Conservation (phyloP, 139 green algal species). For the Chlorella sp. region DNA sequence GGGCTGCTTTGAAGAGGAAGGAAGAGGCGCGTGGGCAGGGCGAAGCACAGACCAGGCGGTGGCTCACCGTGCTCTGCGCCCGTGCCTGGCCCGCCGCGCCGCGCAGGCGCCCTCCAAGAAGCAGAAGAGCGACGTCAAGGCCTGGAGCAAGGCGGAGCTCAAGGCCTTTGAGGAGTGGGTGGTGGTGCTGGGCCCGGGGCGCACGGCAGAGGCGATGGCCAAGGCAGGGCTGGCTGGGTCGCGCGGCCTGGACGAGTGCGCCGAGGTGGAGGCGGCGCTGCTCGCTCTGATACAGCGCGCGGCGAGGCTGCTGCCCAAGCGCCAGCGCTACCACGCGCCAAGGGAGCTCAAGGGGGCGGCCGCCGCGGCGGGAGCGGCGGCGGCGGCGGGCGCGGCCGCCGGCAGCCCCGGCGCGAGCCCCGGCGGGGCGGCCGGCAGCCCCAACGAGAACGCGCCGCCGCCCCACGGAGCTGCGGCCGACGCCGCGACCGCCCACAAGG, state of each 20-base stretch:
- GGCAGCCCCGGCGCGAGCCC: neutral
- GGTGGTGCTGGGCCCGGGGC: conserved; percentile 46
- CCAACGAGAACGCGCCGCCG: too few relatives aligned
- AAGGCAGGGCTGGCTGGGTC: neutral
- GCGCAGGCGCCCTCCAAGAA: neutral
- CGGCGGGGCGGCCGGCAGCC: too few relatives aligned
- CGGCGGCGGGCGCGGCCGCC: neutral
- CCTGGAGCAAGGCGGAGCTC: conserved; percentile 42
- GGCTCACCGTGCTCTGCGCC: neutral
- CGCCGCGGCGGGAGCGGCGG: neutral
- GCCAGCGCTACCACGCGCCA: neutral
- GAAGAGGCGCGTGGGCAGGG: neutral
- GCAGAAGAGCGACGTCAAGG: neutral
- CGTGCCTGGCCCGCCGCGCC: neutral
- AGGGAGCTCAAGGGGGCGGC: too few relatives aligned
- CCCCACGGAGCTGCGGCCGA: too few relatives aligned
- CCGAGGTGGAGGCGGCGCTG: conserved; percentile 15
- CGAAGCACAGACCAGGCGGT: neutral
- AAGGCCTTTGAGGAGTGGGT: conserved; percentile 54
- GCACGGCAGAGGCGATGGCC: conserved; percentile 10
- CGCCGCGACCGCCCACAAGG: too few relatives aligned
- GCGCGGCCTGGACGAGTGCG: conserved; percentile 29
- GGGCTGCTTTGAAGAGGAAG: neutral
- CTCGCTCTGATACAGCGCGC: conserved; percentile 8
- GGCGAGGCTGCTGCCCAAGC: neutral